Evolutionary conservation across 1,139 yeast species (phyloP).

Genomic region (Suhomyces bolitotheri): DNA sequence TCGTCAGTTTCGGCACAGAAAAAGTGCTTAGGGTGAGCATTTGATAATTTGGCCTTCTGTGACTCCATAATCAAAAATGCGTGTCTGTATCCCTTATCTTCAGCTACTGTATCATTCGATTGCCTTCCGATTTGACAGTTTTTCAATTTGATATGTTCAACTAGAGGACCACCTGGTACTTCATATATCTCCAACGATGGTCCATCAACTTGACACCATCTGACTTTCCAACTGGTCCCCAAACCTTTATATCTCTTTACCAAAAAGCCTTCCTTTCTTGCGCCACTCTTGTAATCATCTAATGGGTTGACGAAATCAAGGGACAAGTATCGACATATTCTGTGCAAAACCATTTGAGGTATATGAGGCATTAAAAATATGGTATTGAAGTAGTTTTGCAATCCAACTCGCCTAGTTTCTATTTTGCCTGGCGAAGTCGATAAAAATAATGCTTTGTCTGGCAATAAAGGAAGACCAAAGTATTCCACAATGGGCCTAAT

Average conservation of each 20-base stretch:
- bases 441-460: conserved; percentile 55
- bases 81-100: conserved; percentile 72
- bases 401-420: conserved; percentile 54
- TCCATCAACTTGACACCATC: conserved; percentile 75
- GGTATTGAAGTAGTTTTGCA: conserved; percentile 63
- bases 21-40: conserved; percentile 58
- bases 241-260: conserved; percentile 60
- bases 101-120: conserved; percentile 58
- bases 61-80: conserved; percentile 74
- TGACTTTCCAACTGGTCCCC: conserved; percentile 67
- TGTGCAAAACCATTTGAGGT: conserved; percentile 54
- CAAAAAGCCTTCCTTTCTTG: conserved; percentile 67
- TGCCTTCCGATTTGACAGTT: conserved; percentile 69
- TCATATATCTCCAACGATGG: conserved; percentile 63
- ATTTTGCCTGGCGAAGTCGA: conserved; percentile 66
- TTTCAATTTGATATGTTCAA: conserved; percentile 59
- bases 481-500: conserved; percentile 56
- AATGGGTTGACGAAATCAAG: conserved; percentile 67
- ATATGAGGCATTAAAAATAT: conserved; percentile 61
- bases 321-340: conserved; percentile 67
- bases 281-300: conserved; percentile 56
- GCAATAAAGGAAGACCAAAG: conserved; percentile 63
- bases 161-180: conserved; percentile 53
- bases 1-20: conserved; percentile 81
- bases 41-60: conserved; percentile 55